A percentile compares a stretch with the other conserved stretches of the same genome.
Evolutionary conservation across 2,329 filamentous ascomycete genomes (phyloP).

Genomic region (Aspergillus viridinutans): DNA sequence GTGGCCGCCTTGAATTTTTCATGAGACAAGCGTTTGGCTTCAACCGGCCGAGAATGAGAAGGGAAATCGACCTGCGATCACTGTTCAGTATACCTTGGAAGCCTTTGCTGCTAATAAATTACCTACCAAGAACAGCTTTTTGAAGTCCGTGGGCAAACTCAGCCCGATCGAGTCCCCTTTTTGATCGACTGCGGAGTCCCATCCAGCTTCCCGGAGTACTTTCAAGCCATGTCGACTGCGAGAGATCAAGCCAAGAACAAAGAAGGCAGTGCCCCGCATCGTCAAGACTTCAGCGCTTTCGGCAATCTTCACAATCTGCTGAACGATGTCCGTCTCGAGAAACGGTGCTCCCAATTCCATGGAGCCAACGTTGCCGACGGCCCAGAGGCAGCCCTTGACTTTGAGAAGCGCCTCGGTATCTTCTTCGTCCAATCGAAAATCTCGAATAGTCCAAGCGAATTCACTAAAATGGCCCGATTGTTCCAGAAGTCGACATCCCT

Average conservation of each 20-base stretch:
- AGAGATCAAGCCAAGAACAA: conserved; percentile 88
- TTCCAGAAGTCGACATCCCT: conserved; percentile 83
- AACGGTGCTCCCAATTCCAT: conserved; percentile 97
- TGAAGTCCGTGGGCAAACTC: conserved; percentile 76
- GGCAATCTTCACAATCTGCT: conserved; percentile 81
- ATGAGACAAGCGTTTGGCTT: conserved; percentile 38
- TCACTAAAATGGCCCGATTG: conserved; percentile 96
- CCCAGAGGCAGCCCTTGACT: conserved; percentile 96
- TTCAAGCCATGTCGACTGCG: conserved; percentile 87
- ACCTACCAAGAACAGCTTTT: conserved; percentile 70
- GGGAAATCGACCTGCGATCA: conserved; percentile 31
- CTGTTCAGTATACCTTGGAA: not conserved
- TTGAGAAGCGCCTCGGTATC: conserved; percentile 84
- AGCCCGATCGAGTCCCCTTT: conserved; percentile 81
- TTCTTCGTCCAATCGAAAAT: conserved; percentile 78
- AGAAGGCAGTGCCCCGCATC: conserved; percentile 91
- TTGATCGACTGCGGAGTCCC: conserved; percentile 85
- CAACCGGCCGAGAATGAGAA: conserved; percentile 37
- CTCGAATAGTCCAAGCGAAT: conserved; percentile 81
- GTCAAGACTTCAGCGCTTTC: conserved; percentile 86
- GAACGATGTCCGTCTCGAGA: conserved; percentile 81
- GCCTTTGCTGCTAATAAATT: conserved; percentile 13
- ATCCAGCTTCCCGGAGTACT: conserved; percentile 82
- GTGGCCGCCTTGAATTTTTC: conserved; percentile 55
- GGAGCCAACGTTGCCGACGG: conserved; percentile 93